Conservation (phyloP, 1,139 yeast species). For the Hyphopichia burtonii region DNA sequence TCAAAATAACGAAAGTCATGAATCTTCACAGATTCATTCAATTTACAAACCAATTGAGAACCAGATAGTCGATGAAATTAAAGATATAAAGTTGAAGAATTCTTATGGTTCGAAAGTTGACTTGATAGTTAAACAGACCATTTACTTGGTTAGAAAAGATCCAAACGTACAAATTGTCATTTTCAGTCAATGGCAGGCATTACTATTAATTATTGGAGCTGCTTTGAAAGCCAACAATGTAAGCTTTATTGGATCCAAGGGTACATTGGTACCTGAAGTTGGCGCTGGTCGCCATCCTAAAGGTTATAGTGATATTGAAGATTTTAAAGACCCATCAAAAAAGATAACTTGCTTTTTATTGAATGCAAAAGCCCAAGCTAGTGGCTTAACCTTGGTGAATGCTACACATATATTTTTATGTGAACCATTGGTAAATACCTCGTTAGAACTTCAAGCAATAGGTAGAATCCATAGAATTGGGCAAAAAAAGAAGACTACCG, state of each 20-base stretch:
- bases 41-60: slow-evolving; percentile 51
- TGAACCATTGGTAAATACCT: slow-evolving; percentile 88
- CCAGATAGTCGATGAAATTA: slow-evolving; percentile 42
- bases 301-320: slow-evolving; percentile 49
- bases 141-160: slow-evolving; percentile 58
- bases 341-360: slow-evolving; percentile 77
- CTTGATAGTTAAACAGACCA: slow-evolving; percentile 69
- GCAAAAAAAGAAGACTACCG: slow-evolving; percentile 73
- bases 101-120: slow-evolving; percentile 85
- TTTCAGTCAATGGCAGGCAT: slow-evolving; percentile 85
- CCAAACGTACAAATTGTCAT: slow-evolving; percentile 75
- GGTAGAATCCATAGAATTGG: slow-evolving; percentile 93
- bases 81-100: slow-evolving; percentile 37
- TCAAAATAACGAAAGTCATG: slow-evolving; percentile 17
- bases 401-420: slow-evolving; percentile 88
- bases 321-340: slow-evolving; percentile 59
- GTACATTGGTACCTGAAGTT: slow-evolving; percentile 34
- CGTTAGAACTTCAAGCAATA: slow-evolving; percentile 86
- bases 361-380: slow-evolving; percentile 83
- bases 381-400: slow-evolving; percentile 86
- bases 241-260: slow-evolving; percentile 43
- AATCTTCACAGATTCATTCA: slow-evolving; percentile 24
- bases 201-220: slow-evolving; percentile 62
- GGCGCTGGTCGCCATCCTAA: slow-evolving; percentile 28
- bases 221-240: slow-evolving; percentile 66